Conservation (phyloP, 352 stramenopile species). For the Pythium plurisporium region DNA sequence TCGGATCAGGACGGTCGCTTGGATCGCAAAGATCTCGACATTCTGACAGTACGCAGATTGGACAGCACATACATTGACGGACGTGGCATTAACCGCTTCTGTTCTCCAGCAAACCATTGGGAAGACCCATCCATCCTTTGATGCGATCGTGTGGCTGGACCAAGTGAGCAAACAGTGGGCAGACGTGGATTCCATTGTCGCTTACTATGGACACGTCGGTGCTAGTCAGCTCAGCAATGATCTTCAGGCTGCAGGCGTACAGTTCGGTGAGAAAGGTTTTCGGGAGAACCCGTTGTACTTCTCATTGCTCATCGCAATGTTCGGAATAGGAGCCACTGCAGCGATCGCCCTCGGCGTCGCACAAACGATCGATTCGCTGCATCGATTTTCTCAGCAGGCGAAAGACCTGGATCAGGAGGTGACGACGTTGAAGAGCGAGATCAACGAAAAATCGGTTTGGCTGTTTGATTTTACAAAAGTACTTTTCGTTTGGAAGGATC, state of each 20-base stretch:
- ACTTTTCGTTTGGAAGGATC: background rate
- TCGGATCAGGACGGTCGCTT: too few species aligned
- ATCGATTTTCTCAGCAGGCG: slow-evolving; percentile 20
- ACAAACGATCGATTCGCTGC: slow-evolving; percentile 22
- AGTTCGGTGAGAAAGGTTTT: slow-evolving; percentile 30
- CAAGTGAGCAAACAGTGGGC: background rate
- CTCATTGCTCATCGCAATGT: too few species aligned
- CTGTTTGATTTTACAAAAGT: background rate
- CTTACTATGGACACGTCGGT: slow-evolving; percentile 31
- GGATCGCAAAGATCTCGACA: slow-evolving; percentile 25
- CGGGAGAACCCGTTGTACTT: too few species aligned
- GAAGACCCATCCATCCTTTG: background rate
- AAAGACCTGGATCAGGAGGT: slow-evolving; percentile 37
- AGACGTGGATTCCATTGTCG: slow-evolving; percentile 6
- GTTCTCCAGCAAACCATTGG: background rate
- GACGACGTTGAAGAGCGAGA: slow-evolving; percentile 32
- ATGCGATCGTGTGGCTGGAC: background rate
- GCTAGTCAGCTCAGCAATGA: slow-evolving; percentile 28
- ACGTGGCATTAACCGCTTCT: background rate
- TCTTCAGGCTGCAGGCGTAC: slow-evolving; percentile 35
- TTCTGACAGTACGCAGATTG: slow-evolving; percentile 1
- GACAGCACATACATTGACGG: background rate
- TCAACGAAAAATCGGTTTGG: slow-evolving; percentile 48
- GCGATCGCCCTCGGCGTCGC: slow-evolving; percentile 9
- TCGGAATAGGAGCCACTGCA: slow-evolving; percentile 8